Evolutionary conservation across 305 asterid species (phyloP).

Genomic region (Nicotiana rustica): DNA sequence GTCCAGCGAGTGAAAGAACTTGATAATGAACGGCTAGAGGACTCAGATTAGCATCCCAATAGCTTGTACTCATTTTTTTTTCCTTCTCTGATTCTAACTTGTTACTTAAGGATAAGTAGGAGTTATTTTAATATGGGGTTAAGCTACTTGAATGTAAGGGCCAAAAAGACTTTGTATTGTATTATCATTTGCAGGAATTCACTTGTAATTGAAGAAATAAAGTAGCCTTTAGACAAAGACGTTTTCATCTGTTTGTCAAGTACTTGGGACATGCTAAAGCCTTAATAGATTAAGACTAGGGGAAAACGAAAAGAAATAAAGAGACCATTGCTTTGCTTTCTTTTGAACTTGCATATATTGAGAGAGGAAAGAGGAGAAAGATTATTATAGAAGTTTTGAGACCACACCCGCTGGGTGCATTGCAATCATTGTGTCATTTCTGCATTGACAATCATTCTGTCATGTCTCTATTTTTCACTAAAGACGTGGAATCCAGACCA

Average conservation of each 20-base stretch:
- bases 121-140: not conserved
- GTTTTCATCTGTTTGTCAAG: not conserved
- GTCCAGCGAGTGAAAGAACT: slow-evolving; percentile 40
- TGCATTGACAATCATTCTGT: not conserved
- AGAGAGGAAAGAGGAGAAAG: not conserved
- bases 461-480: not conserved
- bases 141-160: not conserved
- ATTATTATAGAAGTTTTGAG: no score
- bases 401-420: no score
- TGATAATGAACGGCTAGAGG: slow-evolving; percentile 32
- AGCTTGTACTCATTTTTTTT: not conserved
- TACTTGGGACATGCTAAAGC: not conserved
- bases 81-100: not conserved
- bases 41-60: slow-evolving; percentile 13
- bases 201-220: no score
- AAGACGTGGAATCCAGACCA: not conserved
- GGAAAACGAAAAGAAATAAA: not conserved
- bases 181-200: not conserved
- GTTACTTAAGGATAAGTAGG: not conserved
- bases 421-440: no score
- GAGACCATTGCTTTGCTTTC: not conserved
- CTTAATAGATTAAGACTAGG: not conserved
- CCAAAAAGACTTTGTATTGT: not conserved
- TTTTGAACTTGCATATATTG: not conserved
- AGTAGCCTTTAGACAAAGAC: not conserved